These are phyloP conservation scores for Rhizoctonia solani DNA, from an alignment of 1,284 basidiomycete species.

Conservation along the genomic window DNA sequence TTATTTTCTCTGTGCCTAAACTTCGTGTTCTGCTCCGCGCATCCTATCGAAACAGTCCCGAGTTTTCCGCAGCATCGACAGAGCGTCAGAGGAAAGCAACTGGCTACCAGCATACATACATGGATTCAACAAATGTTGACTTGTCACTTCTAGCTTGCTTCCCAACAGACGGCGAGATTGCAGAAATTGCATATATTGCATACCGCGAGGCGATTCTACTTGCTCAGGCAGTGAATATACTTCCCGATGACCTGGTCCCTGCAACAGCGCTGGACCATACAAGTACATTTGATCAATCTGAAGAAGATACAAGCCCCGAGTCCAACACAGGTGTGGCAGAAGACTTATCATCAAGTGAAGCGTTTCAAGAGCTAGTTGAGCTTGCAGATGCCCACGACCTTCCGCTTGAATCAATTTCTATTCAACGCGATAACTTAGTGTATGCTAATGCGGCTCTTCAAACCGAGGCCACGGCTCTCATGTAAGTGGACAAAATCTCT, in stretches of 20 bases:
- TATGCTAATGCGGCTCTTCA: not conserved
- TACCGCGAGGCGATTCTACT: not conserved
- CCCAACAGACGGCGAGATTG: not conserved
- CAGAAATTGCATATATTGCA: not conserved
- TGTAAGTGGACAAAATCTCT: no score
- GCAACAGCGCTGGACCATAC: no score
- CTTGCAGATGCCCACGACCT: not conserved
- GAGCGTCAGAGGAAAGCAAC: not conserved
- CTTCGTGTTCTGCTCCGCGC: not conserved
- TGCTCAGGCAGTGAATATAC: not conserved
- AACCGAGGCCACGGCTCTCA: not conserved
- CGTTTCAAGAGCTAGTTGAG: not conserved
- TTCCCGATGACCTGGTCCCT: not conserved
- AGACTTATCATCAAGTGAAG: not conserved
- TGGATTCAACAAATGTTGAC: not conserved
- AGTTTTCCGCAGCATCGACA: no score
- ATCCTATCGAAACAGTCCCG: no score
- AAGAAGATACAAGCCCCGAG: not conserved
- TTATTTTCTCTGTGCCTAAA: constrained; percentile 46
- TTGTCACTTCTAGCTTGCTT: not conserved
- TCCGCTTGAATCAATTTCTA: not conserved
- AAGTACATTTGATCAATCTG: not conserved
- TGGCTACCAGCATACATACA: not conserved
- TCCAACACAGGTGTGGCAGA: not conserved
- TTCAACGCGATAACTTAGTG: not conserved